These are phyloP conservation scores for Ilex aquifolium DNA, from an alignment of 257 asterid genomes.

Conservation along the genomic window DNA sequence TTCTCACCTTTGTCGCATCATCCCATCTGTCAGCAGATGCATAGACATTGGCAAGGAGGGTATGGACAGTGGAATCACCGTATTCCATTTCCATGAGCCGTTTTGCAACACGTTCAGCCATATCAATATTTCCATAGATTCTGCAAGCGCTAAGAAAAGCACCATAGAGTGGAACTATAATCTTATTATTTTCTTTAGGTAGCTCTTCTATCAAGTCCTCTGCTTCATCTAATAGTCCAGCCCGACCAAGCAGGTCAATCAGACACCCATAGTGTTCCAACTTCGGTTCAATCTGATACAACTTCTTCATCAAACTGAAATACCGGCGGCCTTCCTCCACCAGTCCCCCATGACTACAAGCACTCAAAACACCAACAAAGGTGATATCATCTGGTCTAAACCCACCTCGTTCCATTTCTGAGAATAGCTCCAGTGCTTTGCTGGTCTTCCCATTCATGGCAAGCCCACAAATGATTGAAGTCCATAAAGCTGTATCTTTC, in stretches of 20 bases:
- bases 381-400: slow-evolving; percentile 70
- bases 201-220: slow-evolving; percentile 40
- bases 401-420: slow-evolving; percentile 57
- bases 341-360: slow-evolving; percentile 86
- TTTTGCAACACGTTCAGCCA: slow-evolving; percentile 69
- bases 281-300: slow-evolving; percentile 56
- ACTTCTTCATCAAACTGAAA: slow-evolving; percentile 53
- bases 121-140: slow-evolving; percentile 49
- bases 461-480: slow-evolving; percentile 60
- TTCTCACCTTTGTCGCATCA: slow-evolving; percentile 47
- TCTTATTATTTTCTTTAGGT: slow-evolving; percentile 28
- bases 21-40: slow-evolving; percentile 83
- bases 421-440: slow-evolving; percentile 53
- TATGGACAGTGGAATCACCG: slow-evolving; percentile 49
- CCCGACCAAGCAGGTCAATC: slow-evolving; percentile 77
- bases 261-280: slow-evolving; percentile 77
- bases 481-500: slow-evolving; percentile 72
- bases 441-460: slow-evolving; percentile 61
- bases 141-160: slow-evolving; percentile 86
- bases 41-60: slow-evolving; percentile 63
- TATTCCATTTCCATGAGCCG: slow-evolving; percentile 43
- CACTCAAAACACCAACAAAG: slow-evolving; percentile 69
- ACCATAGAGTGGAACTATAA: slow-evolving; percentile 55
- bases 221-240: slow-evolving; percentile 77
- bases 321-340: slow-evolving; percentile 70